Percentiles rank a stretch among this genome's conserved stretches.
phyloP scores from a whole-genome alignment of 2,329 filamentous ascomycete genomes.

The Alternaria triticina region DNA sequence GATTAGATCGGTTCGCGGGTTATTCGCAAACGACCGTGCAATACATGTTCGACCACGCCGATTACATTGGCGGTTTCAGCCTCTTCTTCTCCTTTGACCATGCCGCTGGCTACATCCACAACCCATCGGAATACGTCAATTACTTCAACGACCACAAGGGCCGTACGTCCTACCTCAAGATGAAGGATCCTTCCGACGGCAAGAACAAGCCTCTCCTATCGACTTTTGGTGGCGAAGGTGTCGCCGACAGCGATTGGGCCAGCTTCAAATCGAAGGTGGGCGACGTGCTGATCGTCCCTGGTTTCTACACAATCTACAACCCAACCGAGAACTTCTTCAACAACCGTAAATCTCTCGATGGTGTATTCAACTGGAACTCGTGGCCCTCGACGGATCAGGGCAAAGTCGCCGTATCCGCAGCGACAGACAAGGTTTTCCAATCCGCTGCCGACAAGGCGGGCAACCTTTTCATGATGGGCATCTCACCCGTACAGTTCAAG shows the following conservation, averaged over 20 bases:
- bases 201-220: constrained; percentile 37
- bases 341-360: constrained; percentile 37
- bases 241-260: constrained; percentile 23
- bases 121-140: constrained; percentile 21
- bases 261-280: constrained; percentile 36
- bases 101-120: background rate
- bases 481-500: constrained; percentile 51
- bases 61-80: constrained; percentile 32
- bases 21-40: constrained; percentile 39
- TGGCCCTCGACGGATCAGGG: constrained; percentile 37
- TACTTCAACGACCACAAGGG: constrained; percentile 31
- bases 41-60: constrained; percentile 41
- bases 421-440: constrained; percentile 39
- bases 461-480: constrained; percentile 51
- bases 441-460: constrained; percentile 31
- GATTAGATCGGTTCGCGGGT: constrained; percentile 11
- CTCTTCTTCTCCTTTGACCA: constrained; percentile 51
- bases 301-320: constrained; percentile 31
- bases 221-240: constrained; percentile 39
- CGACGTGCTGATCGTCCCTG: constrained; percentile 39
- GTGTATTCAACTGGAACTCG: constrained; percentile 49
- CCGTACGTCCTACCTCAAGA: constrained; percentile 35
- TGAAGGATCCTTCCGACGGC: constrained; percentile 15
- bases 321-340: constrained; percentile 31
- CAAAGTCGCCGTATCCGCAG: constrained; percentile 32